These are phyloP conservation scores for Phytophthora sansomeana DNA, from an alignment of 352 stramenopile species.

Conservation along the genomic window DNA sequence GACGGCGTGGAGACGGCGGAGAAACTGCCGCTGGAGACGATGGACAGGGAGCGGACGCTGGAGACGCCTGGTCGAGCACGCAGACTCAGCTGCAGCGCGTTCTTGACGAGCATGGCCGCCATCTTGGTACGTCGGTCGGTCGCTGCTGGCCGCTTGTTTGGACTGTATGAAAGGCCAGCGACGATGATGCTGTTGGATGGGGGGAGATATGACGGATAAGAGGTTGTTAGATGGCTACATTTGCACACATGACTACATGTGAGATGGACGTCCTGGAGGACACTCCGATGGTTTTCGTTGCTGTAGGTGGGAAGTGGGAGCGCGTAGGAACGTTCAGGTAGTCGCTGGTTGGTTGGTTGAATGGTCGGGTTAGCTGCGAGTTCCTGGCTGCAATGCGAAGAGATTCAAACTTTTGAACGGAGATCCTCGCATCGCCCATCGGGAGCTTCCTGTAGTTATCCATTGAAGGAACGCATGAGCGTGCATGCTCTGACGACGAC, in stretches of 20 bases:
- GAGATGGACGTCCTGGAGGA: no score
- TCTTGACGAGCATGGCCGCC: slow-evolving; percentile 44
- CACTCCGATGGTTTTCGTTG: no score
- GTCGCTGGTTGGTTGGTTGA: no score
- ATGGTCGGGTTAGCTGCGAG: no score
- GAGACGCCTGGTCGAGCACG: slow-evolving; percentile 17
- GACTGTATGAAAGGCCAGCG: slow-evolving; percentile 29
- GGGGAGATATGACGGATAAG: background rate
- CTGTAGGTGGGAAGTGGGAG: no score
- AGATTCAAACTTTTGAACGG: no score
- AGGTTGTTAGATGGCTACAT: background rate
- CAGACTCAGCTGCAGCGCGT: slow-evolving; percentile 39
- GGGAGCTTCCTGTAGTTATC: no score
- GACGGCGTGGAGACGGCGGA: slow-evolving; percentile 6
- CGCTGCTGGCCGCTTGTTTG: slow-evolving; percentile 39
- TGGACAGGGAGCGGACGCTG: slow-evolving; percentile 26
- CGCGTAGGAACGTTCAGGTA: no score
- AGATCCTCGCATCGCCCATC: no score
- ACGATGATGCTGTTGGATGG: background rate
- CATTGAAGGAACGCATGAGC: no score
- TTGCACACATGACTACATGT: background rate
- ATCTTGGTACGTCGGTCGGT: slow-evolving; percentile 20
- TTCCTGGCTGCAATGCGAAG: no score
- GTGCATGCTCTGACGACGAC: no score
- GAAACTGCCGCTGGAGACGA: slow-evolving; percentile 14